Evolutionary conservation across 106 monocot species (phyloP).

Genomic region (Chionographis japonica): DNA sequence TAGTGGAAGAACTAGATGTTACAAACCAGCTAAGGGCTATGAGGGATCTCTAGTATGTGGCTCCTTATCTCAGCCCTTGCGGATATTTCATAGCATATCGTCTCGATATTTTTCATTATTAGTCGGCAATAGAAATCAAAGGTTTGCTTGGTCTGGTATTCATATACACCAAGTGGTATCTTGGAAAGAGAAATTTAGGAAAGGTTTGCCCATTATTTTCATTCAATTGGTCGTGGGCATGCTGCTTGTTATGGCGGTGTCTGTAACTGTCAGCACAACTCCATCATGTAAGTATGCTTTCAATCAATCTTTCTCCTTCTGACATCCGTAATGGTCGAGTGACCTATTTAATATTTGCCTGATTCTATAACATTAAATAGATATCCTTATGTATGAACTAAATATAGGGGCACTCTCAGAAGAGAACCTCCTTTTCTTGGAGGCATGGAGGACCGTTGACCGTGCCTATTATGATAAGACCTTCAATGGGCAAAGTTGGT

Average conservation of each 20-base stretch:
- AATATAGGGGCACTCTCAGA: slow-evolving; percentile 80
- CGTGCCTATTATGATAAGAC: slow-evolving; percentile 95
- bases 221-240: slow-evolving; percentile 39
- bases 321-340: neutral
- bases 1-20: slow-evolving; percentile 13
- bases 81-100: slow-evolving; percentile 8
- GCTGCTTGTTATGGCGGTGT: slow-evolving; percentile 59
- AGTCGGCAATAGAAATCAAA: slow-evolving; percentile 5
- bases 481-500: slow-evolving; percentile 97
- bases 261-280: slow-evolving; percentile 35
- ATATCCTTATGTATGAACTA: neutral
- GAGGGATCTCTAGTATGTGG: slow-evolving; percentile 1
- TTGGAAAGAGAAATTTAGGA: slow-evolving; percentile 35
- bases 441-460: slow-evolving; percentile 95
- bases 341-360: neutral
- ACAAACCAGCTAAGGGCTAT: slow-evolving; percentile 1
- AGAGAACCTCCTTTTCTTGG: slow-evolving; percentile 95
- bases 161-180: slow-evolving; percentile 14
- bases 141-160: slow-evolving; percentile 2
- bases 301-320: neutral
- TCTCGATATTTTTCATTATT: slow-evolving; percentile 24
- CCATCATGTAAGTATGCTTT: slow-evolving; percentile 60
- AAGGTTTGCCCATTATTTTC: slow-evolving; percentile 18
- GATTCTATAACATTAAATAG: neutral
- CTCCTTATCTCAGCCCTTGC: slow-evolving; percentile 8